phyloP scores from a whole-genome alignment of 1,284 basidiomycete species.

The Naganishia cerealis region DNA sequence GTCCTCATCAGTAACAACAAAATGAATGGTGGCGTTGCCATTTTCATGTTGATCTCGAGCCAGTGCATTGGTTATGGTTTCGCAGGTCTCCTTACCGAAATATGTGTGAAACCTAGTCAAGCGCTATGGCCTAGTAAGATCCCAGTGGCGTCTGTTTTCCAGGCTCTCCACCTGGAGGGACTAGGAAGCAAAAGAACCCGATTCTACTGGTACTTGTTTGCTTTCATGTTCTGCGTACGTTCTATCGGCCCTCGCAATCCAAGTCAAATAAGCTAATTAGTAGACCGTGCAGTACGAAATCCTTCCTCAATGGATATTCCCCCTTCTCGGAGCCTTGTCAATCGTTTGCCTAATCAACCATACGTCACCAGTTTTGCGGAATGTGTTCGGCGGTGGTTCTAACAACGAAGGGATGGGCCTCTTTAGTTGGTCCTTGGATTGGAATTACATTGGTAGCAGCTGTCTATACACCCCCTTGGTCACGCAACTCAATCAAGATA shows the following conservation, averaged over 20 bases:
- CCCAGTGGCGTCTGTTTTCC: constrained; percentile 57
- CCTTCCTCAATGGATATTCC: constrained; percentile 58
- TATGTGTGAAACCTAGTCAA: constrained; percentile 64
- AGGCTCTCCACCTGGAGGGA: constrained; percentile 36
- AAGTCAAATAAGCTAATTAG: not conserved
- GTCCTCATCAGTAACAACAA: constrained; percentile 25
- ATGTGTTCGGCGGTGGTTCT: constrained; percentile 64
- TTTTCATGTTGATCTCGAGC: constrained; percentile 37
- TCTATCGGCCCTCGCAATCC: not conserved
- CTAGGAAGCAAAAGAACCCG: constrained; percentile 38
- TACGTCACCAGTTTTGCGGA: constrained; percentile 62
- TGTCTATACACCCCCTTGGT: constrained; percentile 59
- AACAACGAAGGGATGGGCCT: constrained; percentile 68
- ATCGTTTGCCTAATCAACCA: constrained; percentile 63
- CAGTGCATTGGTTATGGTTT: constrained; percentile 37
- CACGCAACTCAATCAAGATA: constrained; percentile 48
- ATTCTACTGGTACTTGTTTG: constrained; percentile 44
- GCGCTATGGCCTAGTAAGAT: constrained; percentile 68
- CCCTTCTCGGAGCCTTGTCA: constrained; percentile 57
- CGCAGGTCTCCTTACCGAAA: constrained; percentile 34
- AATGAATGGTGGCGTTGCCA: constrained; percentile 37
- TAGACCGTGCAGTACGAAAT: constrained; percentile 22
- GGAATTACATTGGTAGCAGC: constrained; percentile 66
- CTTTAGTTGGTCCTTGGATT: constrained; percentile 57
- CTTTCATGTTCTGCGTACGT: constrained; percentile 38